Evolutionary conservation across 2,329 filamentous ascomycete species (phyloP).

Genomic region (Ceratocystis papillata): DNA sequence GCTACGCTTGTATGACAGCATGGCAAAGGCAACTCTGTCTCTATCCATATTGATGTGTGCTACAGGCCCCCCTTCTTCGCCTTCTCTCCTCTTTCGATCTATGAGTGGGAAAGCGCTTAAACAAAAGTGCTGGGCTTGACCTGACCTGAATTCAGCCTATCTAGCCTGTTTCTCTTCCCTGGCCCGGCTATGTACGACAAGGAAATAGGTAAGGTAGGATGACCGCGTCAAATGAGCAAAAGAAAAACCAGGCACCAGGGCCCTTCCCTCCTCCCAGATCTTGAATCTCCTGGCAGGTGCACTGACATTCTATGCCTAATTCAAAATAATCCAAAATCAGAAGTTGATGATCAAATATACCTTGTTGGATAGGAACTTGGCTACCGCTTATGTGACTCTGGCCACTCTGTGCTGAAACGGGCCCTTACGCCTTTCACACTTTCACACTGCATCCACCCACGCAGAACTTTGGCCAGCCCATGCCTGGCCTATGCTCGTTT

Average conservation of each 20-base stretch:
- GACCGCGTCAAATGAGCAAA: too few species aligned
- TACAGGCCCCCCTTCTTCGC: neutral
- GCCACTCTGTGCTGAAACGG: conserved; percentile 3
- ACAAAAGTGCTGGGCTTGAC: too few species aligned
- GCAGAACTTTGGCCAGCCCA: neutral
- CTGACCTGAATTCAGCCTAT: too few species aligned
- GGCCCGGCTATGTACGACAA: too few species aligned
- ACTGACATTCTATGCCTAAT: neutral
- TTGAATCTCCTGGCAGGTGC: neutral
- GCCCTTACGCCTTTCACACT: neutral
- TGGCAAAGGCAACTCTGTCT: neutral
- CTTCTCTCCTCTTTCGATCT: neutral
- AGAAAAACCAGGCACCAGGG: neutral
- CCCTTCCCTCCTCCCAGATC: neutral
- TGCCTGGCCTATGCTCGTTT: neutral
- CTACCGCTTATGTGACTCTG: neutral
- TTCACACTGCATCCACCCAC: neutral
- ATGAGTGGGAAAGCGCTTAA: too few species aligned
- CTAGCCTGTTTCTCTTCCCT: too few species aligned
- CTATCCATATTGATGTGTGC: neutral
- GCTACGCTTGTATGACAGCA: neutral
- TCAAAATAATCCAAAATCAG: neutral
- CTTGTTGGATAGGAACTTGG: neutral
- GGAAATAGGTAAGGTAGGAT: too few species aligned
- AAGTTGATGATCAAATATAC: neutral